Base-by-base conservation (phyloP, 75 land plant genomes). In the Chamaecyparis obtusa region DNA sequence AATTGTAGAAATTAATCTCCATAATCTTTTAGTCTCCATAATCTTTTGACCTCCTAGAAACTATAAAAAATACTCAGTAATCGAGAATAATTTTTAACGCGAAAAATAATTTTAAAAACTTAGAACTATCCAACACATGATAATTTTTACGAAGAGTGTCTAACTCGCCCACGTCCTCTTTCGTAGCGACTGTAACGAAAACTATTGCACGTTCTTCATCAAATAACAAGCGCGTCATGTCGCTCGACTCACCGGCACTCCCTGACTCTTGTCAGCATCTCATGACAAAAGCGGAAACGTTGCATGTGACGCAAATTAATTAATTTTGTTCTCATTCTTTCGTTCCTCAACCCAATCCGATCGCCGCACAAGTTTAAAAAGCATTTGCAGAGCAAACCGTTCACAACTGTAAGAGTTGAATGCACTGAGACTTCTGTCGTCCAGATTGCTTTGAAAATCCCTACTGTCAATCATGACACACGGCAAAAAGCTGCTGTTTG, bases 191-290 rank as follows among this genome's bases (percentile, higher is more conserved):
- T 13, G 55, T 14, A 2, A 13, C 16, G 0, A 11, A 64, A 64
- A 24, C 69, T 7, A 24, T 24, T 27, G 83, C 83, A 81, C 49
- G 83, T 81, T 81, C 83, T 41, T 81, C 83, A 44, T 13, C 83
- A 81, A 81, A 10, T 44, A n/a, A n/a, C 13, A 44, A 44, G 30
- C 49, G n/a, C 5, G 46, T 46, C 46, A 4, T 46, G 83, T 81
- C 83, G 14, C 49, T 46, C 51, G 10, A 46, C 33, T 9, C 44
- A 11, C 83, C 9, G 46, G n/a, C 83, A 81, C 14, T 4, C 30
- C 43, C 83, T 81, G 83, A 81, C 83, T 44, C 36, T 14, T 74
- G 32, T 74, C 76, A 74, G 15, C 37, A 32, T 74, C 76, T 32
- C 75, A 10, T 10, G 30, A 71, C 33, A 27, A 71, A 11, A 74